Evolutionary conservation across 192 early-diverging fungal genomes (phyloP), one percentile per base, ranked within the genome.

Genomic region (Phycomyces nitens): DNA sequence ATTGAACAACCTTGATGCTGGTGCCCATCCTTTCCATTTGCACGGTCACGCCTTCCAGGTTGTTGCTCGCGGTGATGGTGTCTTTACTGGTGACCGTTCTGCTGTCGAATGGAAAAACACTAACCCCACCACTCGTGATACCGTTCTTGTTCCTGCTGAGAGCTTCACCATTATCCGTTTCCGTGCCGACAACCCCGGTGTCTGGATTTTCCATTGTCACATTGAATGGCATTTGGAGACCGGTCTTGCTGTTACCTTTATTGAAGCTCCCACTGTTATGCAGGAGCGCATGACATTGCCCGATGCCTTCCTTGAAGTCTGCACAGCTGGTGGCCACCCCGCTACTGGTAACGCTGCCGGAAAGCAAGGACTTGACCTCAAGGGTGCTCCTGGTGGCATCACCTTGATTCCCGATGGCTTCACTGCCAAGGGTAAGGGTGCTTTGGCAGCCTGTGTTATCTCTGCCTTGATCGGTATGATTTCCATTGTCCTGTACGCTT

Each of bases 11-110:
- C 66, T 71, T 29, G 92, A 94, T 61, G 69, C 77, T 16, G 90
- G 87, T 62, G 75, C 65, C 56, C 94, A 96, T 66, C 72, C 72
- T 60, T 74, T 47, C 81, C 92, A 94, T 76, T 70, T 94, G 26
- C 92, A 95, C 66, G 91, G 91, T 21, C 90, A 93, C 73, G 74
- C 74, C 21, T 94, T 94, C 83, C 89, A 93, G 75, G 75, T 95
- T 51, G 82, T 89, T 29, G 83, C 77, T 57, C 83, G 84, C 24
- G 82, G 86, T 57, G 66, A 74, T 20, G 82, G 76, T 23, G 56
- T 70, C 1, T 90, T 87, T 69, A 79, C 84, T 62, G 72, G 81
- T 5, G 71, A 71, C 0, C 70, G 65, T 51, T 50, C 68, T 43
- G 27, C 23, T 7, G 40, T 59, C 14, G 55, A 76, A 65, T 70